Conservation (phyloP, 2,329 filamentous ascomycete species). For the Xylogone sp. region DNA sequence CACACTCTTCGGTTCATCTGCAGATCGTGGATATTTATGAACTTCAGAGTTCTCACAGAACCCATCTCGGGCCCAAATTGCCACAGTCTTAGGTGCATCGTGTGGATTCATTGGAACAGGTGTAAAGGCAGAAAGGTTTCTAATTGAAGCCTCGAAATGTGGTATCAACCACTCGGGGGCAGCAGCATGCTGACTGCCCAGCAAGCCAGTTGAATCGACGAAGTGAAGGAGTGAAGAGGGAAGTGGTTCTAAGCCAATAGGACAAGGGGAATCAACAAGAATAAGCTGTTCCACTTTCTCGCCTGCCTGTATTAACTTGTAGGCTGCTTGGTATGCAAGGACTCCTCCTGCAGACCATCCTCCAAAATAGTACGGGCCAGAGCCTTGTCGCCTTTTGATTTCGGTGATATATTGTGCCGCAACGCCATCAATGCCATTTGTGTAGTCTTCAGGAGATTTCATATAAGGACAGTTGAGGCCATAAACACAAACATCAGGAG, state of each 20-base stretch:
- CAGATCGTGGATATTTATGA: slow-evolving; percentile 59
- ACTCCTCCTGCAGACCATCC: slow-evolving; percentile 76
- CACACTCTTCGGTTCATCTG: slow-evolving; percentile 47
- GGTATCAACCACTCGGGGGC: slow-evolving; percentile 66
- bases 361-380: slow-evolving; percentile 62
- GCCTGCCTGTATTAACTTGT: slow-evolving; percentile 52
- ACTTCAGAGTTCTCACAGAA: slow-evolving; percentile 51
- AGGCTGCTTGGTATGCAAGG: slow-evolving; percentile 63
- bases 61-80: slow-evolving; percentile 70
- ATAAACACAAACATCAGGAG: slow-evolving; percentile 43
- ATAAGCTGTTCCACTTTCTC: slow-evolving; percentile 56
- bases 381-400: slow-evolving; percentile 65
- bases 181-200: slow-evolving; percentile 49
- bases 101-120: not conserved
- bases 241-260: slow-evolving; percentile 62
- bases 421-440: slow-evolving; percentile 61
- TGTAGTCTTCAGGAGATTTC: slow-evolving; percentile 62
- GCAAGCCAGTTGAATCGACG: slow-evolving; percentile 67
- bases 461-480: slow-evolving; percentile 68
- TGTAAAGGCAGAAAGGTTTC: slow-evolving; percentile 57
- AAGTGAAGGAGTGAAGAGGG: slow-evolving; percentile 50
- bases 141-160: slow-evolving; percentile 56
- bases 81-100: slow-evolving; percentile 59
- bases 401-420: slow-evolving; percentile 62
- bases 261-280: slow-evolving; percentile 63